Evolutionary conservation across 2,329 filamentous ascomycete species (phyloP).

Genomic region (Nigrospora osmanthi): DNA sequence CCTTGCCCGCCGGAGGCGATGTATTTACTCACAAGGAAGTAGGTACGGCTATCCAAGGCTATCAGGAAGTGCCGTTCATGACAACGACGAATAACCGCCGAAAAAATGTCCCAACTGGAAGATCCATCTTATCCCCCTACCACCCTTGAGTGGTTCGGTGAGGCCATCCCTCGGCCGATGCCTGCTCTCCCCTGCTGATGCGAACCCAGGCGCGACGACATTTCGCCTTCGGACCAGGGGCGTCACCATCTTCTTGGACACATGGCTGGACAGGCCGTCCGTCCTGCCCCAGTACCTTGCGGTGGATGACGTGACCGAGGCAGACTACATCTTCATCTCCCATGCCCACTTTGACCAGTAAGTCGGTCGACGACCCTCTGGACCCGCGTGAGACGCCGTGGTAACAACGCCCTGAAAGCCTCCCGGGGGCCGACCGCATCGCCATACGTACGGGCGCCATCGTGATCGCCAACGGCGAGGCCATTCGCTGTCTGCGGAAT

Average conservation of each 20-base stretch:
- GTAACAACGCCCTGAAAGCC: slow-evolving; percentile 1
- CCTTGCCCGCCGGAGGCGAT: no score
- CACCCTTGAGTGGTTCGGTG: not conserved
- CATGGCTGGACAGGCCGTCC: slow-evolving; percentile 7
- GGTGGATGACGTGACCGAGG: slow-evolving; percentile 10
- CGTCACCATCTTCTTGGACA: slow-evolving; percentile 9
- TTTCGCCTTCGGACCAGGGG: slow-evolving; percentile 5
- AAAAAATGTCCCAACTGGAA: no score
- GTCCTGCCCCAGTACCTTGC: slow-evolving; percentile 5
- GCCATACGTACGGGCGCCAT: slow-evolving; percentile 15
- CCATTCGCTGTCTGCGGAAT: slow-evolving; percentile 11
- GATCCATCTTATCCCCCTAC: no score
- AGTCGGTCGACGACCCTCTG: not conserved
- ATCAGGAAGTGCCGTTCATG: no score
- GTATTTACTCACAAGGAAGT: no score
- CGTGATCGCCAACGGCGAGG: slow-evolving; percentile 14
- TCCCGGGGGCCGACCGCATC: slow-evolving; percentile 15
- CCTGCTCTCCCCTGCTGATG: not conserved
- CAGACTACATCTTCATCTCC: slow-evolving; percentile 17
- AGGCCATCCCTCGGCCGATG: not conserved
- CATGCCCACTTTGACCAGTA: slow-evolving; percentile 17
- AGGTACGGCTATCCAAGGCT: no score
- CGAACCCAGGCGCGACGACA: slow-evolving; percentile 5
- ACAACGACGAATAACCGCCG: no score
- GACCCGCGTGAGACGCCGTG: no score